phyloP scores from a whole-genome alignment of 441 rosid genomes.

The Erodium trifolium region DNA sequence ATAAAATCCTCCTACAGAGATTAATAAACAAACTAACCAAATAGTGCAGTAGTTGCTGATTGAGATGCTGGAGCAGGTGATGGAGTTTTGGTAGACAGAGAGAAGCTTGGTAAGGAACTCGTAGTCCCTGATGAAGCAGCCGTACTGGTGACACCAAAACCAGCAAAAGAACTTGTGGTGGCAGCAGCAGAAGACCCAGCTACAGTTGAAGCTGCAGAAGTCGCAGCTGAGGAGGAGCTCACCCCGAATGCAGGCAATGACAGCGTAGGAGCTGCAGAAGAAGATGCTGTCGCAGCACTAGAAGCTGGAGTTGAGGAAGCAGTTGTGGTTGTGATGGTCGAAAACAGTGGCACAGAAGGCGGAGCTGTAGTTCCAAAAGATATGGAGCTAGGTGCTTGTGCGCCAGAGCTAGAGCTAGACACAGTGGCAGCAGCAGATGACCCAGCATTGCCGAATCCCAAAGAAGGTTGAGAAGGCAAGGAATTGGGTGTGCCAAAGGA shows the following conservation, averaged over 20 bases:
- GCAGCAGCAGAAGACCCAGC: slow-evolving; percentile 20
- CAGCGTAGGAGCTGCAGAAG: slow-evolving; percentile 31
- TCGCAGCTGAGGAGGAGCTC: slow-evolving; percentile 27
- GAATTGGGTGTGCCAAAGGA: slow-evolving; percentile 35
- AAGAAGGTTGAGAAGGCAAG: slow-evolving; percentile 37
- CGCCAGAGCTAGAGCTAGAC: slow-evolving; percentile 16
- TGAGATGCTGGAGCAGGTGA: slow-evolving; percentile 40
- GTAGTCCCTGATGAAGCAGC: slow-evolving; percentile 40
- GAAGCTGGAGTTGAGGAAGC: slow-evolving; percentile 43
- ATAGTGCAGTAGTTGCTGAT: slow-evolving; percentile 31
- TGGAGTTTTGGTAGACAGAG: slow-evolving; percentile 40
- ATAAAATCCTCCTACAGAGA: neutral
- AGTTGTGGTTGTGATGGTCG: slow-evolving; percentile 49
- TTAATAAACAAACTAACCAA: slow-evolving; percentile 39
- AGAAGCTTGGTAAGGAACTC: slow-evolving; percentile 49
- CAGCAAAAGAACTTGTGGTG: slow-evolving; percentile 39
- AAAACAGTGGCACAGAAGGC: slow-evolving; percentile 39
- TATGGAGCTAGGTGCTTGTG: slow-evolving; percentile 30
- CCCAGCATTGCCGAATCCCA: slow-evolving; percentile 36
- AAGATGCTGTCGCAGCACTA: slow-evolving; percentile 29
- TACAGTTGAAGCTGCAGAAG: slow-evolving; percentile 27
- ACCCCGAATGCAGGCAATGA: slow-evolving; percentile 39
- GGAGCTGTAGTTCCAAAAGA: slow-evolving; percentile 19
- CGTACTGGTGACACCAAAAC: slow-evolving; percentile 36
- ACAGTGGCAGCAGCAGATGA: slow-evolving; percentile 39